Conservation (phyloP, 2,329 filamentous ascomycete species). For the Byssochlamys sp. region DNA sequence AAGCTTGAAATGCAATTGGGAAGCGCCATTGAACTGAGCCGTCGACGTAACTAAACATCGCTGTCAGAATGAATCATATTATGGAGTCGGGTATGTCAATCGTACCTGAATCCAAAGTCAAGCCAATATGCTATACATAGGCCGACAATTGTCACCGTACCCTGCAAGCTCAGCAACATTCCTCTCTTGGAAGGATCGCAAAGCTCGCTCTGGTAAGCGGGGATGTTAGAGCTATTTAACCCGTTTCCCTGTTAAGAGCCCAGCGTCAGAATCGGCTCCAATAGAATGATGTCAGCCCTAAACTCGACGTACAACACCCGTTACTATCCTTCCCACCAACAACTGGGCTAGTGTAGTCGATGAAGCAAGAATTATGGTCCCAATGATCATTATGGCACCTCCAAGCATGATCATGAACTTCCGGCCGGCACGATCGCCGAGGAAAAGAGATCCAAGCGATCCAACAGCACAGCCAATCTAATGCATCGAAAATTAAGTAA, state of each 20-base stretch:
- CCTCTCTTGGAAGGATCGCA: constrained; percentile 17
- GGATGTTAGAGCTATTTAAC: constrained; percentile 24
- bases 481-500: constrained; percentile 3
- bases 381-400: constrained; percentile 36
- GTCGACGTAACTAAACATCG: constrained; percentile 19
- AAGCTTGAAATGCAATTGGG: constrained; percentile 34
- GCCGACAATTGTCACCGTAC: constrained; percentile 27
- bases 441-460: constrained; percentile 22
- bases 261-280: constrained; percentile 24
- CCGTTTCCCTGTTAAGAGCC: constrained; percentile 39
- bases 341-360: constrained; percentile 35
- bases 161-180: constrained; percentile 16
- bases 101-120: constrained; percentile 26
- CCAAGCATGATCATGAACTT: constrained; percentile 35
- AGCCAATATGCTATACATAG: constrained; percentile 44
- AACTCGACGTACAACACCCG: constrained; percentile 30
- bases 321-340: constrained; percentile 39
- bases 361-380: constrained; percentile 33
- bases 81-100: neutral
- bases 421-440: constrained; percentile 36
- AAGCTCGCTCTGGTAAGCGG: constrained; percentile 24
- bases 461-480: constrained; percentile 24
- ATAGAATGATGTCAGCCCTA: neutral
- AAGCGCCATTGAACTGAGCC: constrained; percentile 35
- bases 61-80: no score